Evolutionary conservation across 2,329 filamentous ascomycete genomes (phyloP), one percentile per base, ranked within the genome.

Genomic region (Penicillium sp.): DNA sequence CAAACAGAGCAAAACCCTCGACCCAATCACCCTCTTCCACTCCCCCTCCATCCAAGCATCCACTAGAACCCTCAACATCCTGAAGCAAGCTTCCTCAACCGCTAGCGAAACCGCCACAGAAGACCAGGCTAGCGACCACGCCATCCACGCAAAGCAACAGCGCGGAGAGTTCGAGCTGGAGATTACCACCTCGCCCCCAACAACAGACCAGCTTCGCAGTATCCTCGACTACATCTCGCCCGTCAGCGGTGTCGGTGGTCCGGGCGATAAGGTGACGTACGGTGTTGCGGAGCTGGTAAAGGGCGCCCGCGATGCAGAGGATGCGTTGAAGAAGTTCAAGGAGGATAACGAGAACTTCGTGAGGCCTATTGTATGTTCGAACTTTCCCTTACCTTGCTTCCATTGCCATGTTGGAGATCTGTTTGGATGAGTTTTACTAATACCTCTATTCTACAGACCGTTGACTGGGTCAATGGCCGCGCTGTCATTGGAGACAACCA

Each of bases 11-110:
- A 92, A 91, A 82, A 84, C 88, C 65, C 84, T 90, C 75, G 92
- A 97, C 80, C 90, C 96, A 65, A 86, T 97, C 73, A 97, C 93
- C 60, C 87, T 99, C 81, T 99, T 97, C 82, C 92, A 97, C 84
- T 90, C 90, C 76, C 85, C 93, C 57, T 83, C 82, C 67, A 84
- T 84, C 53, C 84, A 88, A 23, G 82, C 88, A 62, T 97, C 92
- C 4, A 80, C 85, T 50, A 86, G 88, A 59, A 88, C 89, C 33
- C 84, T 88, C 60, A 87, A 84, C 41, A 78, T 96, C 52, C 84
- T 97, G 59, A 95, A 94, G 79, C 87, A 93, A 76, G 83, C 86
- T 33, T 89, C 90, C 27, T 87, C 88, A 47, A 85, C 85, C 47
- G 86, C 90, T 13, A 75, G 84, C 33, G 81, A 86, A 58, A 81